phyloP scores from a whole-genome alignment of 345 rosid genomes.

The Erucastrum elatum region DNA sequence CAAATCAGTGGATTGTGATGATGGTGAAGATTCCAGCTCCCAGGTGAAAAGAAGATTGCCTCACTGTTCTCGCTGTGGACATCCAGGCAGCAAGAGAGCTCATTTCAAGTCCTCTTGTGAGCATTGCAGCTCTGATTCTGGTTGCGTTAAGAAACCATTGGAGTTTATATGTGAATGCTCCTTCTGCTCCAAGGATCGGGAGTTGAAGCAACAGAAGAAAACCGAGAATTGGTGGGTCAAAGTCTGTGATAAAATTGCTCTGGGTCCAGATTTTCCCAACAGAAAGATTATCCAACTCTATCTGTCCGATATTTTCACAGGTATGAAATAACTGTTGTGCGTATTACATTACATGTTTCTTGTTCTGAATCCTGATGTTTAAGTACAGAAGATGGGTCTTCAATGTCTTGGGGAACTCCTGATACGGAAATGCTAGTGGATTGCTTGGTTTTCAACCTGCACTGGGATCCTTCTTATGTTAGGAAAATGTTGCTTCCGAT shows the following conservation, averaged over 20 bases:
- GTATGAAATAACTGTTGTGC: conserved; percentile 30
- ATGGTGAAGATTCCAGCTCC: conserved; percentile 35
- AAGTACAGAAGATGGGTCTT: conserved; percentile 45
- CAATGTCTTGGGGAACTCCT: conserved; percentile 66
- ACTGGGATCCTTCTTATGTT: conserved; percentile 73
- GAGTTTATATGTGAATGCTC: conserved; percentile 72
- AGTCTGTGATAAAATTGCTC: conserved; percentile 67
- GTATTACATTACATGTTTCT: not conserved
- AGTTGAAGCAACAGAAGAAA: conserved; percentile 61
- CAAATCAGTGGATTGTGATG: conserved; percentile 27
- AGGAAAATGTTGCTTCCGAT: conserved; percentile 76
- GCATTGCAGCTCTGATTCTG: conserved; percentile 49
- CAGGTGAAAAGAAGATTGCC: conserved; percentile 46
- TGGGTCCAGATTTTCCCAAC: conserved; percentile 64
- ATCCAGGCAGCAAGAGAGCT: conserved; percentile 69
- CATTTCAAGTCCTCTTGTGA: conserved; percentile 70
- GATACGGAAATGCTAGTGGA: conserved; percentile 78
- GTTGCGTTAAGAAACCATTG: conserved; percentile 60
- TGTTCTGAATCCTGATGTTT: conserved; percentile 21
- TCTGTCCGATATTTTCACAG: conserved; percentile 50
- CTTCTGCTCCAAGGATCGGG: conserved; percentile 53
- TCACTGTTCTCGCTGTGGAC: conserved; percentile 94
- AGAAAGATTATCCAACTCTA: conserved; percentile 65
- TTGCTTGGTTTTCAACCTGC: conserved; percentile 67
- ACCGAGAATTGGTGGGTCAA: conserved; percentile 63